A percentile compares a stretch with the other conserved stretches of the same genome.
These are phyloP conservation scores for Purpureocillium takamizusanense DNA, from an alignment of 2,329 filamentous ascomycete species.

Conservation along the genomic window DNA sequence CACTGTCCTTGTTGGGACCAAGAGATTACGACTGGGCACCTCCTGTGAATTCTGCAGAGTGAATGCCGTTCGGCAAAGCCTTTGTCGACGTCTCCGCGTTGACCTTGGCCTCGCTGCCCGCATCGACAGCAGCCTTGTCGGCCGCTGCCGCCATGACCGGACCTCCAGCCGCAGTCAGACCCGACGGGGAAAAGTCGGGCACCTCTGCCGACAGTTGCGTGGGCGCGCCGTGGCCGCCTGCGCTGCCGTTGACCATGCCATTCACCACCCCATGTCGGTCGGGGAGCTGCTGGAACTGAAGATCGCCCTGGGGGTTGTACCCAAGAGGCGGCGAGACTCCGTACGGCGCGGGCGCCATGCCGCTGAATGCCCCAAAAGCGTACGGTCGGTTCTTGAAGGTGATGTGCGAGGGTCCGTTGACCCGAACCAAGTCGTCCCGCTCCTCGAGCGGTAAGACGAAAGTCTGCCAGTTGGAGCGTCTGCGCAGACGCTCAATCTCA, in stretches of 20 bases:
- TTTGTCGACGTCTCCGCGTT: background rate
- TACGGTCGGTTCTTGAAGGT: constrained; percentile 25
- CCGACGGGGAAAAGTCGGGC: constrained; percentile 29
- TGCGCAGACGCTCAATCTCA: constrained; percentile 68
- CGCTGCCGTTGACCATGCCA: constrained; percentile 15
- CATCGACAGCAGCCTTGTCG: background rate
- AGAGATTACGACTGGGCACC: background rate
- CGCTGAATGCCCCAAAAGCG: constrained; percentile 18
- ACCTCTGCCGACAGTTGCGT: constrained; percentile 29
- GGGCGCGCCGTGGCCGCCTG: constrained; percentile 13
- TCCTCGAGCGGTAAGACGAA: constrained; percentile 68
- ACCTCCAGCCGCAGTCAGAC: constrained; percentile 5
- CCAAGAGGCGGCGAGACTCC: constrained; percentile 17
- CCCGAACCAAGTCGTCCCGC: constrained; percentile 64
- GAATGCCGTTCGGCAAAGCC: constrained; percentile 3
- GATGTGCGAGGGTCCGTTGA: constrained; percentile 49
- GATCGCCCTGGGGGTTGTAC: constrained; percentile 17
- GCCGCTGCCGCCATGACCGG: background rate
- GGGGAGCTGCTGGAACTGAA: constrained; percentile 19
- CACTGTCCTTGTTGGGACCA: background rate
- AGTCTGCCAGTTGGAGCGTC: constrained; percentile 65
- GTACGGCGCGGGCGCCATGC: constrained; percentile 21
- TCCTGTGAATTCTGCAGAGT: constrained; percentile 3
- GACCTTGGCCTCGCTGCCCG: background rate
- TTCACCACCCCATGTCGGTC: constrained; percentile 29